A percentile compares a stretch with the other conserved stretches of the same genome.
phyloP scores from a whole-genome alignment of 345 rosid genomes.

The Angophora floribunda region DNA sequence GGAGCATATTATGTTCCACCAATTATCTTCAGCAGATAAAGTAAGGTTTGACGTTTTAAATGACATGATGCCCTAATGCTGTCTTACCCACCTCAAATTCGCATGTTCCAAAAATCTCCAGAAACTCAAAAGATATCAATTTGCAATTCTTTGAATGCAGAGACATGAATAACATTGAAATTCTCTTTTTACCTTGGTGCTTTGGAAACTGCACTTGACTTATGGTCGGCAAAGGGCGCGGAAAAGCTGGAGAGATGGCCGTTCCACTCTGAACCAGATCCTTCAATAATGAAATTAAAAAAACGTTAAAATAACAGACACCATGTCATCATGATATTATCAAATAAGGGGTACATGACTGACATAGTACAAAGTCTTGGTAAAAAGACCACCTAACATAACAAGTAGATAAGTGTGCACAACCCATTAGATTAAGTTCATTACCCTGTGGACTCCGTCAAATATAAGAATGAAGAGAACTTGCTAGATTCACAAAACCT shows the following conservation, averaged over 20 bases:
- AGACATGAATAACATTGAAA: neutral
- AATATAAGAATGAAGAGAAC: neutral
- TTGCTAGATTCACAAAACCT: neutral
- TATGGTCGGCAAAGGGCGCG: slow-evolving; percentile 32
- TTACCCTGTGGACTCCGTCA: neutral
- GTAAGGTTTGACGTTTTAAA: neutral
- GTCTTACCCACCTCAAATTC: neutral
- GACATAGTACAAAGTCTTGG: neutral
- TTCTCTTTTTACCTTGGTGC: slow-evolving; percentile 32
- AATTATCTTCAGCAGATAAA: neutral
- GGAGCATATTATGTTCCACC: neutral
- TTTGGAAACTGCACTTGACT: slow-evolving; percentile 53
- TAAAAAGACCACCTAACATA: neutral
- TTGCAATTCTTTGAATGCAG: neutral
- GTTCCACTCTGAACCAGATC: slow-evolving; percentile 46
- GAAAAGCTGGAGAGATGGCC: slow-evolving; percentile 34
- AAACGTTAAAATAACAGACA: neutral
- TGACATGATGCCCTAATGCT: neutral
- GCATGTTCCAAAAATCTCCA: neutral
- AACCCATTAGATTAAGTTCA: neutral
- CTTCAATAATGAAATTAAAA: slow-evolving; percentile 21
- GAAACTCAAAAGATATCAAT: neutral
- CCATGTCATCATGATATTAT: neutral
- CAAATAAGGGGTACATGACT: neutral
- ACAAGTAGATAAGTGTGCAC: neutral